Evolutionary conservation across 768 basidiomycete genomes (phyloP), one percentile per base, ranked within the genome.

Genomic region (Naganishia vaughanmartiniae): DNA sequence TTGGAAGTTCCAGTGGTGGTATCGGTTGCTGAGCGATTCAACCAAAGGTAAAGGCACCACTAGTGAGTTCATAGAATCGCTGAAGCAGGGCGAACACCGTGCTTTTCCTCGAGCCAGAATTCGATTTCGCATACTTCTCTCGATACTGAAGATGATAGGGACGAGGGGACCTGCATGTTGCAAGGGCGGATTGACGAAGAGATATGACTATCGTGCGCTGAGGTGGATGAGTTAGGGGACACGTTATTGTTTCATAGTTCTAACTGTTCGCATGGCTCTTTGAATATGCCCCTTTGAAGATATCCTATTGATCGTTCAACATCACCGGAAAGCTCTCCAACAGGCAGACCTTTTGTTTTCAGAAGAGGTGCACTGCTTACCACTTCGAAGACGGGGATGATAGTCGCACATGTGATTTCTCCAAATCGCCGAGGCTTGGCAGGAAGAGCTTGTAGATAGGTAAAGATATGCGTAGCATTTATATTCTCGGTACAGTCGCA

Each of bases 51-150:
- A 80, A 72, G 9, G 72, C 67, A 1, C 80, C 80, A 7, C 54
- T 33, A 4, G 69, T 72, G 4, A 74, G 74, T 36, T 80, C 76
- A 68, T 81, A 81, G 72, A 81, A 81, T 0, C 79, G 75, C 36
- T 78, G 74, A n/a, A 81, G 60, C 12, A 79, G 67, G 17, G 78
- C 78, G n/a, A 81, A 70, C 24, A 81, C 71, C 39, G 69, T 72
- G 48, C 72, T 74, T 46, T 78, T 78, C 10, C 77, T 76, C 1
- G 74, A 72, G 1, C 77, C 77, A 45, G 72, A 73, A 7, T 42
- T 9, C 17, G 42, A 42, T 15, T 42, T 42, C 14, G 42, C 42
- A 11, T 9, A 15, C 10, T 42, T 42, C 42, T 15, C 42, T 15
- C 7, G 42, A 42, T 42, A 2, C 42, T 9, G 42, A 9, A 15